A percentile compares a stretch with the other conserved stretches of the same genome.
These are phyloP conservation scores for Bipolaris victoriae DNA, from an alignment of 2,329 filamentous ascomycete species.

Conservation along the genomic window DNA sequence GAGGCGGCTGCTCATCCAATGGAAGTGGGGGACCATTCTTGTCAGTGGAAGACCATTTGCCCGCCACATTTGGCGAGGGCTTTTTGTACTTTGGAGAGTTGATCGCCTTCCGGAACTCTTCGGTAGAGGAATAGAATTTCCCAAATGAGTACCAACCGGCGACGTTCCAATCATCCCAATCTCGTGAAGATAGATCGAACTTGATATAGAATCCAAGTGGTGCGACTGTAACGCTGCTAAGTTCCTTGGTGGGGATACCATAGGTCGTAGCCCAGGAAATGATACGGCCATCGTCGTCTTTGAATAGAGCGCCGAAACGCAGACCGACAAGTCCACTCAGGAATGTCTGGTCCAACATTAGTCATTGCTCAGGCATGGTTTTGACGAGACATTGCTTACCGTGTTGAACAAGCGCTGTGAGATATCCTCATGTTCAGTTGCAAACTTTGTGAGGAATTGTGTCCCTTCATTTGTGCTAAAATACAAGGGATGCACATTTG, in stretches of 20 bases:
- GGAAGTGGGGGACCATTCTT: slow-evolving; percentile 48
- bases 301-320: slow-evolving; percentile 38
- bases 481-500: slow-evolving; percentile 14
- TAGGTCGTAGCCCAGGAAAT: slow-evolving; percentile 59
- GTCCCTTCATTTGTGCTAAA: slow-evolving; percentile 11
- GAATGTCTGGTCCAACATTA: slow-evolving; percentile 17
- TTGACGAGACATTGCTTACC: slow-evolving; percentile 13
- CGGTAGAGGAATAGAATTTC: slow-evolving; percentile 59
- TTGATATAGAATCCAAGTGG: slow-evolving; percentile 54
- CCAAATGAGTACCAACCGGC: slow-evolving; percentile 62
- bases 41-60: slow-evolving; percentile 55
- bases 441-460: slow-evolving; percentile 16
- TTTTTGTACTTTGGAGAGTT: slow-evolving; percentile 55
- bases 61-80: slow-evolving; percentile 55
- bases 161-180: slow-evolving; percentile 59
- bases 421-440: slow-evolving; percentile 28
- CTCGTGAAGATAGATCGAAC: slow-evolving; percentile 58
- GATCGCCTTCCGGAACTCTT: slow-evolving; percentile 56
- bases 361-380: neutral
- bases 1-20: slow-evolving; percentile 61
- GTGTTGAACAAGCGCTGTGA: slow-evolving; percentile 32
- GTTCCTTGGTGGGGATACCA: slow-evolving; percentile 46
- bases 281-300: slow-evolving; percentile 48
- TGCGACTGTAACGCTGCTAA: slow-evolving; percentile 54
- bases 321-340: slow-evolving; percentile 22